Conservation (phyloP, 176 grass and related monocot species). For the Secale cereale region DNA sequence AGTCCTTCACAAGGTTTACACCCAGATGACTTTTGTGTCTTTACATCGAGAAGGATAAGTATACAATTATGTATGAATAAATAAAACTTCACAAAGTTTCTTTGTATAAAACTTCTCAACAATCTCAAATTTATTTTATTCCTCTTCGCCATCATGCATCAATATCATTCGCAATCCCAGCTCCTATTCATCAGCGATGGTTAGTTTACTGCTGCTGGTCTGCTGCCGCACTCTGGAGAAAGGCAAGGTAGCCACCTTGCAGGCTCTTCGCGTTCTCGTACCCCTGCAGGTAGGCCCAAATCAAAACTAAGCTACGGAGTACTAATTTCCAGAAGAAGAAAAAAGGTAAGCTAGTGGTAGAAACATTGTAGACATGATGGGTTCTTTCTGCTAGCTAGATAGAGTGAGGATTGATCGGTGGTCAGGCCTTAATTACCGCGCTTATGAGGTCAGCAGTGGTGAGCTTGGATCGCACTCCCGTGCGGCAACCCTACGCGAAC, state of each 20-base stretch:
- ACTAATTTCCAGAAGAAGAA: too few relatives aligned
- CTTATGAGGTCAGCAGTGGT: conserved; percentile 30
- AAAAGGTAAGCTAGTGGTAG: too few relatives aligned
- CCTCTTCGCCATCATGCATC: not conserved
- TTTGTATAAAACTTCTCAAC: too few relatives aligned
- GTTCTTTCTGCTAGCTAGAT: too few relatives aligned
- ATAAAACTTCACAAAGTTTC: too few relatives aligned
- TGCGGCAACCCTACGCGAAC: conserved; percentile 11
- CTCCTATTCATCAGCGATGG: not conserved
- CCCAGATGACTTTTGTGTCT: too few relatives aligned
- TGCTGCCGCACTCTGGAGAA: not conserved
- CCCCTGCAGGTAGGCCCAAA: conserved; percentile 17
- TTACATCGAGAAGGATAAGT: too few relatives aligned
- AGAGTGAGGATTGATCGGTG: not conserved
- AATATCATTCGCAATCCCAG: not conserved
- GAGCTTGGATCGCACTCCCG: conserved; percentile 37
- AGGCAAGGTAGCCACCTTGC: conserved; percentile 31
- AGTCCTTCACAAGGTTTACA: too few relatives aligned
- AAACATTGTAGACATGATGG: too few relatives aligned
- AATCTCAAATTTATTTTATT: not conserved
- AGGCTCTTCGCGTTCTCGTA: conserved; percentile 37
- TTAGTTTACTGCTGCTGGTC: not conserved
- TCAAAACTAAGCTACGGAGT: too few relatives aligned
- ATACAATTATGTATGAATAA: too few relatives aligned
- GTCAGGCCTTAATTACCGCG: conserved; percentile 9